These are phyloP conservation scores for Pharnaceum exiguum DNA, from an alignment of 148 eudicot species.

Conservation along the genomic window DNA sequence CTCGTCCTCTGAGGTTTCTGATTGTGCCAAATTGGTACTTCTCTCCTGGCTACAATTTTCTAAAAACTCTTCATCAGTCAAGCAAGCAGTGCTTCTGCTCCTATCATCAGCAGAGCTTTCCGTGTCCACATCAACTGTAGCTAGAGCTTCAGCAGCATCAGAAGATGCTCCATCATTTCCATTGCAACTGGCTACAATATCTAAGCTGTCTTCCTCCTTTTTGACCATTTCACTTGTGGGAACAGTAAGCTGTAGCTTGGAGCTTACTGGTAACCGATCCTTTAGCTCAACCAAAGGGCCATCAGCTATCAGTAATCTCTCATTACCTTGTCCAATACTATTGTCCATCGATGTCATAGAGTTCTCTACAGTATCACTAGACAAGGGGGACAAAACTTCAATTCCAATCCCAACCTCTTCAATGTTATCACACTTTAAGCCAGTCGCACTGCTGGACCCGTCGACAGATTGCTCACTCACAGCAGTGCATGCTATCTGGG, in stretches of 20 bases:
- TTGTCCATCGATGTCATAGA: slow-evolving; percentile 8
- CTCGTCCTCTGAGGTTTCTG: slow-evolving; percentile 40
- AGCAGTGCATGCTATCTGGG: background rate
- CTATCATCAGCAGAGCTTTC: slow-evolving; percentile 1
- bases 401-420: slow-evolving; percentile 12
- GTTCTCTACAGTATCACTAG: slow-evolving; percentile 16
- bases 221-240: slow-evolving; percentile 10
- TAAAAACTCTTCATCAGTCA: slow-evolving; percentile 9
- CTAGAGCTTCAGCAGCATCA: background rate
- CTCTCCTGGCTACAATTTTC: slow-evolving; percentile 3
- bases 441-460: background rate
- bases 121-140: slow-evolving; percentile 4
- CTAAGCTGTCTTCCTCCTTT: slow-evolving; percentile 12
- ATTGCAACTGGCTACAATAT: slow-evolving; percentile 2
- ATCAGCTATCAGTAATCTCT: background rate
- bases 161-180: background rate
- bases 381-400: slow-evolving; percentile 11
- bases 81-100: slow-evolving; percentile 2
- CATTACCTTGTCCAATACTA: slow-evolving; percentile 10
- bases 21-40: background rate
- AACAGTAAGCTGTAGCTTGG: slow-evolving; percentile 17
- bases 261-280: slow-evolving; percentile 10
- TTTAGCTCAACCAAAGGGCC: slow-evolving; percentile 6
- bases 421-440: background rate
- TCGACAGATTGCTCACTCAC: slow-evolving; percentile 7